These are phyloP conservation scores for Fusarium sp. DNA, from an alignment of 2,329 filamentous ascomycete species.

Conservation along the genomic window DNA sequence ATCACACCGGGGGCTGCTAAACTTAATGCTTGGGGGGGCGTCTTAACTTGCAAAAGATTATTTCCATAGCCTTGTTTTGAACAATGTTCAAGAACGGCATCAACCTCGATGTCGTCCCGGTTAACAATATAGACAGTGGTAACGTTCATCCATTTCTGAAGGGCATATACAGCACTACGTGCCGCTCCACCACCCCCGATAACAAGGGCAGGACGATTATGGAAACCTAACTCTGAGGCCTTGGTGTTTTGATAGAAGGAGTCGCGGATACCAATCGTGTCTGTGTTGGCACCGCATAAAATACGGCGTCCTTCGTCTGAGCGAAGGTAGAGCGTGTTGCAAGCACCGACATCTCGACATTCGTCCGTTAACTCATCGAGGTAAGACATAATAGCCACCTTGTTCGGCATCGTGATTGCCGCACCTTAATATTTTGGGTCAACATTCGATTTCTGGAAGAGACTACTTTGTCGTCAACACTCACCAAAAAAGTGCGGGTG, in stretches of 20 bases:
- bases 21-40: too few relatives aligned
- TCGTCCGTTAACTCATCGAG: neutral
- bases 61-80: too few relatives aligned
- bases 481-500: too few relatives aligned
- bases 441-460: too few relatives aligned
- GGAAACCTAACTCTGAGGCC: neutral
- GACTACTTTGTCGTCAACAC: too few relatives aligned
- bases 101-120: neutral
- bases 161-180: neutral
- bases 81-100: neutral
- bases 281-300: neutral
- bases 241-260: neutral
- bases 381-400: neutral
- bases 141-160: neutral
- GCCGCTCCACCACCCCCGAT: conserved; percentile 1
- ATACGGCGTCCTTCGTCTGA: neutral
- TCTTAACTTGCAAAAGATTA: neutral
- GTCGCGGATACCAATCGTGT: neutral
- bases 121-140: neutral
- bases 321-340: conserved; percentile 3
- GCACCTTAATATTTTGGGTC: too few relatives aligned
- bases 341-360: neutral
- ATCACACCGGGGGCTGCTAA: too few relatives aligned
- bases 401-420: conserved; percentile 1
- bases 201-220: neutral